Percentiles rank a stretch among this genome's conserved stretches.
Conservation (phyloP, 2,329 filamentous ascomycete genomes). For the Cladosporium cucumerinum region DNA sequence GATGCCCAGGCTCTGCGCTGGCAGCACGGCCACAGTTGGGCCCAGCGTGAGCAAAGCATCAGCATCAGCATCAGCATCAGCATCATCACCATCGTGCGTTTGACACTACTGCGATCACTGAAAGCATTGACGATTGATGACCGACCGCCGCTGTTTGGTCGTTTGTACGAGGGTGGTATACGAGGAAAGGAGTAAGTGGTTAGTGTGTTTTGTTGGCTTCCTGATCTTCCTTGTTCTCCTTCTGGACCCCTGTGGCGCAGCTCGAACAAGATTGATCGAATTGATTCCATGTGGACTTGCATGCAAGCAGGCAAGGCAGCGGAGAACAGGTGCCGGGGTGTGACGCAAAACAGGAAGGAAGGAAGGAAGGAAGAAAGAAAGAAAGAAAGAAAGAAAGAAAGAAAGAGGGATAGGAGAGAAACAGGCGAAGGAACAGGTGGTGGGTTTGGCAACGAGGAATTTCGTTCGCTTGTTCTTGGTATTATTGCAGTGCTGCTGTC, state of each 20-base stretch:
- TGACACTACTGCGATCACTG: neutral
- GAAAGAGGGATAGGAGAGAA: neutral
- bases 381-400: neutral
- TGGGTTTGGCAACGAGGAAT: neutral
- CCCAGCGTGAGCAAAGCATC: neutral
- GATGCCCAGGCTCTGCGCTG: neutral
- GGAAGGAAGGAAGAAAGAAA: too few species aligned
- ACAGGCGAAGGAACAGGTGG: neutral
- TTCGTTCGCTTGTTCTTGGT: neutral
- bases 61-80: neutral
- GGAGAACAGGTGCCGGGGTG: neutral
- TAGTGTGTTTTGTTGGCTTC: neutral
- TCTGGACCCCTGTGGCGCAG: neutral
- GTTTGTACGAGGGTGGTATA: neutral
- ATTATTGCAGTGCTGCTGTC: neutral
- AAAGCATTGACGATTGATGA: neutral
- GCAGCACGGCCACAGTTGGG: neutral
- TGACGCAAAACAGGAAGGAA: conserved; percentile 1
- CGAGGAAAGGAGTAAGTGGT: neutral
- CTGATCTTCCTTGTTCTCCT: neutral
- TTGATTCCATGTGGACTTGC: neutral
- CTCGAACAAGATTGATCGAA: neutral
- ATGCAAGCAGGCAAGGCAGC: neutral
- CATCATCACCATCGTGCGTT: neutral
- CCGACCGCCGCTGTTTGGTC: neutral